Evolutionary conservation across 2,329 filamentous ascomycete species (phyloP).

Genomic region (Raffaelea arxii): DNA sequence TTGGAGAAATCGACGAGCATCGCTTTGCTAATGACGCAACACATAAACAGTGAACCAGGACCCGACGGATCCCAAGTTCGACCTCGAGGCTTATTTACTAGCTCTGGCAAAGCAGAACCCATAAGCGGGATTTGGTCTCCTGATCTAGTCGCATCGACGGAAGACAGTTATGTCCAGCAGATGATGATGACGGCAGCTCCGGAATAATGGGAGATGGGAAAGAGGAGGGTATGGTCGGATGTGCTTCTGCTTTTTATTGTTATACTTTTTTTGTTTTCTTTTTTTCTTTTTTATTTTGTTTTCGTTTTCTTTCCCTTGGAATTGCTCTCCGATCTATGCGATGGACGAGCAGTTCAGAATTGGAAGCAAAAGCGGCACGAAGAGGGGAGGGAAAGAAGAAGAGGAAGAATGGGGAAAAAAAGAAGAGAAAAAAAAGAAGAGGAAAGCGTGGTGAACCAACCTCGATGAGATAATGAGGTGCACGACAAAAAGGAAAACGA

Average conservation of each 20-base stretch:
- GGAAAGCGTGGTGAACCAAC: background rate
- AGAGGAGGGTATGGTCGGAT: too few species aligned
- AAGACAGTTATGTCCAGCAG: too few species aligned
- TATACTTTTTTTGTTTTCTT: too few species aligned
- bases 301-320: too few species aligned
- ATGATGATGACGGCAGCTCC: conserved; percentile 9
- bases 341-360: background rate
- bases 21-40: background rate
- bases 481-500: background rate
- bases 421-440: conserved; percentile 1
- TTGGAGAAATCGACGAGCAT: background rate
- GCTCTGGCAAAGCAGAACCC: conserved; percentile 46
- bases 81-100: conserved; percentile 77
- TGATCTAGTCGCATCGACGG: too few species aligned
- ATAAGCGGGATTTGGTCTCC: too few species aligned
- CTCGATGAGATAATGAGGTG: too few species aligned
- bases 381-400: background rate
- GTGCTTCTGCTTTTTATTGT: too few species aligned
- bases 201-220: background rate
- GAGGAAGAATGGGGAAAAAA: too few species aligned
- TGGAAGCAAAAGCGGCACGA: too few species aligned
- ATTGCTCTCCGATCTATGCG: too few species aligned
- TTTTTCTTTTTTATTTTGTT: too few species aligned
- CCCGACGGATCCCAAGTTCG: conserved; percentile 80
- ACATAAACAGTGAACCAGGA: conserved; percentile 31